These are phyloP conservation scores for Letharia lupina DNA, from an alignment of 495 filamentous ascomycete genomes.

Conservation along the genomic window DNA sequence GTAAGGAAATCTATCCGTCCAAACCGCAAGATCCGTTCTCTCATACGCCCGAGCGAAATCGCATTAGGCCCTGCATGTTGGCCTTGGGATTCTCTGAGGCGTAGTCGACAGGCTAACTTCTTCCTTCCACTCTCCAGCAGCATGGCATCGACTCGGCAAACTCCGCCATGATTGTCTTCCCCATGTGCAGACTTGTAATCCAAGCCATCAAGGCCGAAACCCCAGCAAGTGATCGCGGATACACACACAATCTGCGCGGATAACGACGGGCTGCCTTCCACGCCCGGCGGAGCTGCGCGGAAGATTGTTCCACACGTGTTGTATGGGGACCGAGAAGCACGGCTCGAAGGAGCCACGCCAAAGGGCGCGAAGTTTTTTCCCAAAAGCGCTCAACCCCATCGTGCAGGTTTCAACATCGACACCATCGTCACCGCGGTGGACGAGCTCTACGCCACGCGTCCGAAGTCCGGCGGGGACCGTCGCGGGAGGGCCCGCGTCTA, in stretches of 20 bases:
- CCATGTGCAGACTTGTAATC: conserved; percentile 70
- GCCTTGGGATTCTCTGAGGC: too few relatives aligned
- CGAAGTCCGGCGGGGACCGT: too few relatives aligned
- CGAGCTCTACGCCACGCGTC: conserved; percentile 29
- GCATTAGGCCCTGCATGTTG: too few relatives aligned
- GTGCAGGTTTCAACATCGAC: conserved; percentile 72
- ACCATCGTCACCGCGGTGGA: conserved; percentile 42
- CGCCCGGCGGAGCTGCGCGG: conserved; percentile 48
- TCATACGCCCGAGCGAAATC: too few relatives aligned
- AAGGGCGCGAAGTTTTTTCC: conserved; percentile 63
- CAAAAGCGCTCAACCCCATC: conserved; percentile 58
- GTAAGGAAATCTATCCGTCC: too few relatives aligned
- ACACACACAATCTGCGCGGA: conserved; percentile 31
- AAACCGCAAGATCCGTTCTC: too few relatives aligned
- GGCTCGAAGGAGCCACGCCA: conserved; percentile 61
- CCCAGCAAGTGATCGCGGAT: conserved; percentile 60
- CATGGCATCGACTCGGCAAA: too few relatives aligned
- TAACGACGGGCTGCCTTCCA: conserved; percentile 44
- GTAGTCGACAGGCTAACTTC: too few relatives aligned
- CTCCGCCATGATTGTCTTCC: conserved; percentile 58
- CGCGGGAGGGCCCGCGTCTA: too few relatives aligned
- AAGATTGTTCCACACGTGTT: conserved; percentile 57
- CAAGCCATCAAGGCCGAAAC: conserved; percentile 55
- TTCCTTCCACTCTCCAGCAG: too few relatives aligned
- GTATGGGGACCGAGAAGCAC: conserved; percentile 69